phyloP scores from a whole-genome alignment of 805 yeast species.

The Cyberlindnera galapagoensis region DNA sequence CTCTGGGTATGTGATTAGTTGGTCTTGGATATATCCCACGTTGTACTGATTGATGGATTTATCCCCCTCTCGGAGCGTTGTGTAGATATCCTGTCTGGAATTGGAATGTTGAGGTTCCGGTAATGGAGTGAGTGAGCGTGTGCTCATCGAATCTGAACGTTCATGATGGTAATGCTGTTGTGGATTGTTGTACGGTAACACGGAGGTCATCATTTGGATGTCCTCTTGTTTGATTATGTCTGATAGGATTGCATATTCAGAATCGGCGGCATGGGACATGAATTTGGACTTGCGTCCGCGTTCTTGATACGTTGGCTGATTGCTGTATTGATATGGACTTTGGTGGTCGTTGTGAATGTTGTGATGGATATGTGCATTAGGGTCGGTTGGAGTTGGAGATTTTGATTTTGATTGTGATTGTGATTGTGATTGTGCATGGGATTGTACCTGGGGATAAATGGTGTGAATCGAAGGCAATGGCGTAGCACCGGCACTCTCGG shows the following conservation, averaged over 20 bases:
- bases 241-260: slow-evolving; percentile 65
- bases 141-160: slow-evolving; percentile 1
- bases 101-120: slow-evolving; percentile 10
- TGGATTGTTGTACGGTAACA: too few species aligned
- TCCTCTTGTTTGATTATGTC: slow-evolving; percentile 45
- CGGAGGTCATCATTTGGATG: slow-evolving; percentile 1
- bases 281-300: slow-evolving; percentile 34
- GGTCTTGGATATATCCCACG: slow-evolving; percentile 43
- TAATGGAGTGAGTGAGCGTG: slow-evolving; percentile 18
- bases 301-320: too few species aligned
- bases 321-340: too few species aligned
- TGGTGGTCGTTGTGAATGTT: too few species aligned
- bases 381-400: too few species aligned
- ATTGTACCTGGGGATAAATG: too few species aligned
- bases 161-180: slow-evolving; percentile 2
- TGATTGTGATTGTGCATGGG: too few species aligned
- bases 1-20: slow-evolving; percentile 49
- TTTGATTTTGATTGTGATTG: too few species aligned
- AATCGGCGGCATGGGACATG: slow-evolving; percentile 63
- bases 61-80: slow-evolving; percentile 42
- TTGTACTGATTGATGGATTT: slow-evolving; percentile 60
- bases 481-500: too few species aligned
- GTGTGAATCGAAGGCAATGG: too few species aligned
- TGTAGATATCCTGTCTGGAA: slow-evolving; percentile 23
- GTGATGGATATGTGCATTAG: too few species aligned